phyloP scores from a whole-genome alignment of 164 flowering plant genomes.

The Tinospora cordifolia region DNA sequence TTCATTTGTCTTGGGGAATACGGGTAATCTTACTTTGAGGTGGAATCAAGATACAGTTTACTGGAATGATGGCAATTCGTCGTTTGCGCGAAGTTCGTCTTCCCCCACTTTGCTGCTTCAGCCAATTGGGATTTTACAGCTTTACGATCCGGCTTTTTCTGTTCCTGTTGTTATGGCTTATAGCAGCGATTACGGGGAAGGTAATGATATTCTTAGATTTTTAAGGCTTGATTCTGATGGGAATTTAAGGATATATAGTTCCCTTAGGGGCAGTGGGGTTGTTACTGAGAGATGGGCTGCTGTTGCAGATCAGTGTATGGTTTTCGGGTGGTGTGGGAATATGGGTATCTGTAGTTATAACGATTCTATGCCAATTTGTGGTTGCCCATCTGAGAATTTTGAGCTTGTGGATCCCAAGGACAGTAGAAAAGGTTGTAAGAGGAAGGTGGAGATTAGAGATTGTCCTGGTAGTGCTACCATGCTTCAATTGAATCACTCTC shows the following conservation, averaged over 20 bases:
- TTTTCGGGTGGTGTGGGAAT: constrained; percentile 78
- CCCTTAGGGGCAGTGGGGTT: constrained; percentile 26
- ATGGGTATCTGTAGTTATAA: constrained; percentile 73
- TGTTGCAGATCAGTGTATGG: constrained; percentile 63
- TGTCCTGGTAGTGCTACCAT: constrained; percentile 46
- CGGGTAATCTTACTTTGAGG: constrained; percentile 29
- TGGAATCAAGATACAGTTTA: constrained; percentile 27
- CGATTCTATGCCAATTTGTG: constrained; percentile 47
- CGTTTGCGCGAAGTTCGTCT: constrained; percentile 24
- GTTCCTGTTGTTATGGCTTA: constrained; percentile 35
- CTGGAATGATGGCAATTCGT: constrained; percentile 29
- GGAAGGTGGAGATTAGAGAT: constrained; percentile 49
- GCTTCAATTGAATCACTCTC: constrained; percentile 45
- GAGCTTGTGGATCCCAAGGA: constrained; percentile 51
- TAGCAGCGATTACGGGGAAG: constrained; percentile 72
- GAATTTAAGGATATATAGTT: constrained; percentile 72
- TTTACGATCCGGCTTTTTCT: constrained; percentile 34
- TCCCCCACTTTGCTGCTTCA: constrained; percentile 43
- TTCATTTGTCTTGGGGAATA: constrained; percentile 18
- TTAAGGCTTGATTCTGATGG: constrained; percentile 71
- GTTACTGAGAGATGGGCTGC: constrained; percentile 56
- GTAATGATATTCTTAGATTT: constrained; percentile 38
- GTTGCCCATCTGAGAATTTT: constrained; percentile 72
- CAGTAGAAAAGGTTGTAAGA: constrained; percentile 58
- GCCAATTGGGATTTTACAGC: constrained; percentile 40